phyloP scores from a whole-genome alignment of 208 protist genomes.

The Crithidia brevicula region DNA sequence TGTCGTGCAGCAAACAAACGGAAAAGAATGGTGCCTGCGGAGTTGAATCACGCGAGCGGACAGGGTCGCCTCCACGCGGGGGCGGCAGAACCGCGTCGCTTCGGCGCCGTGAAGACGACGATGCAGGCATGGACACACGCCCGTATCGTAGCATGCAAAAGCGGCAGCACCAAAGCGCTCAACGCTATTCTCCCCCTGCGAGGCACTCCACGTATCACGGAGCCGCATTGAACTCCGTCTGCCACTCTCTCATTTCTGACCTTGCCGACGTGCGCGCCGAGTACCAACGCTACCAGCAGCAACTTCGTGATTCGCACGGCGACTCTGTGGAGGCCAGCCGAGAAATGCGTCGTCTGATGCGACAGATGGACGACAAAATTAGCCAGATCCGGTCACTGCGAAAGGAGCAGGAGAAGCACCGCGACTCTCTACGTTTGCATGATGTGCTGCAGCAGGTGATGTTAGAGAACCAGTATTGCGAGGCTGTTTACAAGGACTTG shows the following conservation, averaged over 20 bases:
- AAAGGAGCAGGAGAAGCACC: slow-evolving; percentile 46
- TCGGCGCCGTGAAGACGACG: no score
- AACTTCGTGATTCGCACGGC: slow-evolving; percentile 51
- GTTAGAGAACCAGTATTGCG: slow-evolving; percentile 75
- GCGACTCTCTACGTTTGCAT: slow-evolving; percentile 49
- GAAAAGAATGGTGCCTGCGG: not conserved
- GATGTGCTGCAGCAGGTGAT: slow-evolving; percentile 75
- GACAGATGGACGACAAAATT: slow-evolving; percentile 60
- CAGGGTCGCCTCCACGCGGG: no score
- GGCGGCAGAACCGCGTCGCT: no score
- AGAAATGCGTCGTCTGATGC: slow-evolving; percentile 69
- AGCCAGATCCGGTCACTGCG: slow-evolving; percentile 68
- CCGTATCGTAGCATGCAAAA: not conserved
- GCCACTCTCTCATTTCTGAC: slow-evolving; percentile 55
- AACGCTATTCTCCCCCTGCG: not conserved
- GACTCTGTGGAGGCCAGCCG: slow-evolving; percentile 68
- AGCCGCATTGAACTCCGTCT: slow-evolving; percentile 43
- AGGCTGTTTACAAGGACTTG: slow-evolving; percentile 69
- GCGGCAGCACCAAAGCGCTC: not conserved
- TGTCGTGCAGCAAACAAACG: not conserved
- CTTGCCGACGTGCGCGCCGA: slow-evolving; percentile 48
- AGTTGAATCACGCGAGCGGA: not conserved
- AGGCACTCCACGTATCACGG: slow-evolving; percentile 25
- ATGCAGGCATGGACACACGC: no score
- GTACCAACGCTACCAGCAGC: slow-evolving; percentile 48